A percentile compares a stretch with the other conserved stretches of the same genome.
phyloP scores from a whole-genome alignment of 768 basidiomycete genomes.

The Hypholoma sublateritium region DNA sequence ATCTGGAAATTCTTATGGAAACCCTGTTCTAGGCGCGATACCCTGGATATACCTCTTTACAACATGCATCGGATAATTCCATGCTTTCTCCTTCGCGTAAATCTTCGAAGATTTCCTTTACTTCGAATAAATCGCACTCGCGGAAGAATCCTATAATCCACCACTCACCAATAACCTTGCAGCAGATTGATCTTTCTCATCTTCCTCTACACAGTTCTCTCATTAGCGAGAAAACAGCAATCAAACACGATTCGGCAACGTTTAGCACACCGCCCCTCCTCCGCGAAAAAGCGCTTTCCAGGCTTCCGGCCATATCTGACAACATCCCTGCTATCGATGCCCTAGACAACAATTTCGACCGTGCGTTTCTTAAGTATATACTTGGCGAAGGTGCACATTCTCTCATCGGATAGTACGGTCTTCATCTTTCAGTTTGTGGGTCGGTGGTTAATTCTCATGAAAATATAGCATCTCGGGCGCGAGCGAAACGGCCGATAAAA shows the following conservation, averaged over 20 bases:
- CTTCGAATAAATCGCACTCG: conserved; percentile 6
- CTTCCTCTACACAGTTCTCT: not conserved
- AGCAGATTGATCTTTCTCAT: not conserved
- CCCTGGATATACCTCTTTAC: conserved; percentile 9
- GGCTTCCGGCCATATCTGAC: not conserved
- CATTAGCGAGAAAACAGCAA: conserved; percentile 7
- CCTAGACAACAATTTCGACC: conserved; percentile 33
- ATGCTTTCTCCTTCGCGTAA: conserved; percentile 12
- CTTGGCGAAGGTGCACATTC: conserved; percentile 41
- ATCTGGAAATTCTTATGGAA: not conserved
- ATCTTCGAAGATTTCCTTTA: conserved; percentile 16
- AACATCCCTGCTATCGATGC: conserved; percentile 7
- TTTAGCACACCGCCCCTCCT: conserved; percentile 10
- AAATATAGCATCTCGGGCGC: conserved; percentile 15
- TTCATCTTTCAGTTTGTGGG: not conserved
- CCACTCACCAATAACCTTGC: not conserved
- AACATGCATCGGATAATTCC: conserved; percentile 8
- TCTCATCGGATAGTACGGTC: conserved; percentile 35
- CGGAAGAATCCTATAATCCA: not conserved
- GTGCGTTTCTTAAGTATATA: conserved; percentile 34
- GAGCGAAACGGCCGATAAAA: conserved; percentile 18
- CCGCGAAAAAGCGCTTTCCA: conserved; percentile 7
- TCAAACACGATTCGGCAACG: conserved; percentile 2
- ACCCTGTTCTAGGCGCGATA: conserved; percentile 18
- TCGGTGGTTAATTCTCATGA: not conserved